phyloP scores from a whole-genome alignment of 352 stramenopile species.

The Globisporangium sylvaticum region DNA sequence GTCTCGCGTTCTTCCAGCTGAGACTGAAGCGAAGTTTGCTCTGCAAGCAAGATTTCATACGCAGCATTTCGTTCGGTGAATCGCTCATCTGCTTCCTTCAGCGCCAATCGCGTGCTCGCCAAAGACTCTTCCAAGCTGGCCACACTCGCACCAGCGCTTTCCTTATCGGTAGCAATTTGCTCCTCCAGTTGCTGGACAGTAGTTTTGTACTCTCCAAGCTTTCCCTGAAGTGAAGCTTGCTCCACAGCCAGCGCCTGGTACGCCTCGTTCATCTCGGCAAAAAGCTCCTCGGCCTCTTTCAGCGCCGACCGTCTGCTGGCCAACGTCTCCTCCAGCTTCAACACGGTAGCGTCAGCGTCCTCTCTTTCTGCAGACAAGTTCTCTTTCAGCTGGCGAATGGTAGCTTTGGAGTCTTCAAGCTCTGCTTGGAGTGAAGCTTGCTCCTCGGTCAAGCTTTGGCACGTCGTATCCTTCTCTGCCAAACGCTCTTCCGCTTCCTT shows the following conservation, averaged over 20 bases:
- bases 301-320: background rate
- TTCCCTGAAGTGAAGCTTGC: background rate
- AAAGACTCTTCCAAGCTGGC: background rate
- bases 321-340: background rate
- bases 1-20: background rate
- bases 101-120: background rate
- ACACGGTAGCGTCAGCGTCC: background rate
- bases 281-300: background rate
- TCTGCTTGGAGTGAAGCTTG: background rate
- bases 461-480: background rate
- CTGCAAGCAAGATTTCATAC: background rate
- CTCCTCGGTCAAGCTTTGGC: constrained; percentile 3
- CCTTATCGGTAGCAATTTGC: constrained; percentile 8
- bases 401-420: background rate
- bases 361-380: background rate
- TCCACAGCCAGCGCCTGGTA: background rate
- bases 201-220: background rate
- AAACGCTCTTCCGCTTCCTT: constrained; percentile 13
- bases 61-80: background rate
- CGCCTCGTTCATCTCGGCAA: background rate
- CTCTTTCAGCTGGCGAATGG: background rate
- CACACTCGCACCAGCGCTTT: background rate
- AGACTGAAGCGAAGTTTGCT: background rate
- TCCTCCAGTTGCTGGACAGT: constrained; percentile 7
- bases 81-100: background rate